These are phyloP conservation scores for Arthroderma sp. DNA, from an alignment of 2,329 filamentous ascomycete genomes.

Conservation along the genomic window DNA sequence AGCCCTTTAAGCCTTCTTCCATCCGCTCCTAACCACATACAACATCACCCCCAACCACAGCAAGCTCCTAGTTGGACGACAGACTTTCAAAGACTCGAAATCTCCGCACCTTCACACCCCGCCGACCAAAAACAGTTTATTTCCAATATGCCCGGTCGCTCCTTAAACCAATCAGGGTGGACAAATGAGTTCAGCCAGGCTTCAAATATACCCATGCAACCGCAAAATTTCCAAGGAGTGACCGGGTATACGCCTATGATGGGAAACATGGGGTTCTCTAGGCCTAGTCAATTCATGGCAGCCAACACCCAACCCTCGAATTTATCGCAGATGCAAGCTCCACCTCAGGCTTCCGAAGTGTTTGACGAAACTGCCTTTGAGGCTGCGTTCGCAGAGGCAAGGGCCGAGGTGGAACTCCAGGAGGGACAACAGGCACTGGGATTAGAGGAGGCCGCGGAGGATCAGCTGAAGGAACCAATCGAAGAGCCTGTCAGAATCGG, in stretches of 20 bases:
- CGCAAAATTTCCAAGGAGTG: slow-evolving; percentile 1
- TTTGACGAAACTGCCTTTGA: slow-evolving; percentile 36
- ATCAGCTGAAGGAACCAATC: not conserved
- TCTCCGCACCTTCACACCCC: slow-evolving; percentile 28
- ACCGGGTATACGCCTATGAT: slow-evolving; percentile 4
- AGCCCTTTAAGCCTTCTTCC: slow-evolving; percentile 20
- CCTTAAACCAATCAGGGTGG: slow-evolving; percentile 35
- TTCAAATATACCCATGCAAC: not conserved
- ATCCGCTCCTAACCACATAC: slow-evolving; percentile 13
- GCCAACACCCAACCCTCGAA: not conserved
- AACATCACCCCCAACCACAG: slow-evolving; percentile 10
- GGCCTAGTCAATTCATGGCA: not conserved
- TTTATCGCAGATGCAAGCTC: not conserved
- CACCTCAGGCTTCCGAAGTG: slow-evolving; percentile 19
- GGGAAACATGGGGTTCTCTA: not conserved
- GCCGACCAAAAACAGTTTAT: slow-evolving; percentile 37
- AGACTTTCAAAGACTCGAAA: slow-evolving; percentile 34
- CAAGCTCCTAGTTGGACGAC: slow-evolving; percentile 27
- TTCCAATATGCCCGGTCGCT: slow-evolving; percentile 23
- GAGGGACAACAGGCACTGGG: slow-evolving; percentile 10
- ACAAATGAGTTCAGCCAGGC: slow-evolving; percentile 47
- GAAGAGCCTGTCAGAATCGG: slow-evolving; percentile 26
- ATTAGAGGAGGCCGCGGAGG: not conserved
- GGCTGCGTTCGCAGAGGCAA: slow-evolving; percentile 31
- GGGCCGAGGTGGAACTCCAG: slow-evolving; percentile 24